phyloP scores from a whole-genome alignment of 2,329 filamentous ascomycete genomes.

The Scortechinia acanthostroma region DNA sequence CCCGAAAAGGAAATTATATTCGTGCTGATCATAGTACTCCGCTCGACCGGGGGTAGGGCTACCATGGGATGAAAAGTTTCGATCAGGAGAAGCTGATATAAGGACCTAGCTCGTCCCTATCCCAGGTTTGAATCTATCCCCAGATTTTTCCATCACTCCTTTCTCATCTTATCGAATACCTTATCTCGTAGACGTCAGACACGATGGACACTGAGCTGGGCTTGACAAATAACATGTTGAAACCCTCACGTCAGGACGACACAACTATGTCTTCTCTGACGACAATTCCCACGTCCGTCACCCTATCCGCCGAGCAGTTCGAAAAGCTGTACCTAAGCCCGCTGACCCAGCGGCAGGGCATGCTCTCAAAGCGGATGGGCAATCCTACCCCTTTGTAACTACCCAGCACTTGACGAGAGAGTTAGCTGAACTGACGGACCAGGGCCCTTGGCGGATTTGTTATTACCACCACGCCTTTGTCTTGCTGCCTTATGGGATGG shows the following conservation, averaged over 20 bases:
- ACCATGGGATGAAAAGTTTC: too few relatives aligned
- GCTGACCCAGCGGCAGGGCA: neutral
- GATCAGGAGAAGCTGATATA: too few relatives aligned
- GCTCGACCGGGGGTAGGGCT: too few relatives aligned
- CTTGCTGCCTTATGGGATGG: slow-evolving; percentile 1
- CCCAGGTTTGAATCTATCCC: too few relatives aligned
- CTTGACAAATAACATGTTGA: too few relatives aligned
- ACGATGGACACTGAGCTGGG: too few relatives aligned
- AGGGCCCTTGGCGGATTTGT: slow-evolving; percentile 2
- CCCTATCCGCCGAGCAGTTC: neutral
- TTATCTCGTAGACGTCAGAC: too few relatives aligned
- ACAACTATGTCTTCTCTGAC: neutral
- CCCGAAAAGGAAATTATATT: too few relatives aligned
- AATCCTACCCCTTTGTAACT: slow-evolving; percentile 1
- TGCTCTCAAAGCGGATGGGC: neutral
- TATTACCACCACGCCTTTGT: neutral
- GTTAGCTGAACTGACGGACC: neutral
- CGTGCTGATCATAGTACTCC: too few relatives aligned
- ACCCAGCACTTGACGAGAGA: neutral
- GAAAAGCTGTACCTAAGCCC: slow-evolving; percentile 1
- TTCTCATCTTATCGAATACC: too few relatives aligned
- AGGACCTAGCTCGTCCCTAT: too few relatives aligned
- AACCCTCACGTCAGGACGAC: neutral
- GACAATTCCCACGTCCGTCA: neutral
- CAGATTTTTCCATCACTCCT: too few relatives aligned